Evolutionary conservation across 306 rosid genomes (phyloP), one percentile per base, ranked within the genome.

Genomic region (Cucumis melo): DNA sequence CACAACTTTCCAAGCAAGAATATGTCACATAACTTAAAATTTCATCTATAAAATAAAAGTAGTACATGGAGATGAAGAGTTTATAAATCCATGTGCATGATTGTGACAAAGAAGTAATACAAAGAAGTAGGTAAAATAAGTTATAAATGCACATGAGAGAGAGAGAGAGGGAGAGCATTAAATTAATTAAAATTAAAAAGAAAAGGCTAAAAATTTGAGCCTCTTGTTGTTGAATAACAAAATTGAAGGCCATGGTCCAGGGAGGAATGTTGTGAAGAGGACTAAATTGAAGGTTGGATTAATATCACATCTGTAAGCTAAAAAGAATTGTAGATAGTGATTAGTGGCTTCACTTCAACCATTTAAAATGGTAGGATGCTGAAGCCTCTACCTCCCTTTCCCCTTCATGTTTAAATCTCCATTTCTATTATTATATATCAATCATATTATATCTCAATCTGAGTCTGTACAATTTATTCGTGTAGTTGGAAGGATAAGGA

Each of bases 51-150:
- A 3, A 76, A 55, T 38, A 46, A 46, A 51, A 41, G 57, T 9
- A 39, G 41, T 16, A 61, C 24, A 21, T 53, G n/a, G 38, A 46
- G 46, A 46, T 48, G 77, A 70, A 70, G 48, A 53, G 41, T 13
- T 38, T 57, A 38, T 51, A 51, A 66, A 24, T 34, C 58, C 81
- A 62, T 58, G 74, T 80, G 77, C 82, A 55, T 48, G 75, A 56
- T 65, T 65, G 79, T 73, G 83, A 80, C 38, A 57, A 77, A 77
- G 46, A 79, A 70, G 32, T 55, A 17, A 79, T 16, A 48, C 74
- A 74, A 23, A 61, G 57, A 83, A 73, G 86, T 53, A 77, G 56
- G 80, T 77, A 76, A 76, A 77, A 73, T 54, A 44, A 76, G 64
- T 55, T 76, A 61, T 63, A 74, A 80, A 36, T 74, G 78, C 73